These are phyloP conservation scores for Monosporozyma unispora DNA, from an alignment of 805 yeast genomes.

Conservation along the genomic window DNA sequence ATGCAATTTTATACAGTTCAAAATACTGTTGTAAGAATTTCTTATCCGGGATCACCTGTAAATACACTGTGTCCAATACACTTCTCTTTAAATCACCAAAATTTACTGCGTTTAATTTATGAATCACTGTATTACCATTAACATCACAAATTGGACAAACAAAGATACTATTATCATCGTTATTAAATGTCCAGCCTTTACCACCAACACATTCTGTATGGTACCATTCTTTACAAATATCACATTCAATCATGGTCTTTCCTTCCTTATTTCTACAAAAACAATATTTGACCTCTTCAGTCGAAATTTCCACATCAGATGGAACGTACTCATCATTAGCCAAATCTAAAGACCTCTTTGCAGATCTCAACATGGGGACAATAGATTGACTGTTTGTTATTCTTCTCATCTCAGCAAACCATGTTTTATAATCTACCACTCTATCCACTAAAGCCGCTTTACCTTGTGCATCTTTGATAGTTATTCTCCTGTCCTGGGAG, in stretches of 20 bases:
- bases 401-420: conserved; percentile 8
- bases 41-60: conserved; percentile 18
- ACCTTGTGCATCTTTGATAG: conserved; percentile 22
- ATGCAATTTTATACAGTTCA: conserved; percentile 7
- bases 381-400: conserved; percentile 6
- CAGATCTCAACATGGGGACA: background rate
- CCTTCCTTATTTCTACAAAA: conserved; percentile 53
- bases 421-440: conserved; percentile 9
- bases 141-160: conserved; percentile 49
- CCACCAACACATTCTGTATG: conserved; percentile 47
- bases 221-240: conserved; percentile 62
- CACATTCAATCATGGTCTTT: conserved; percentile 65
- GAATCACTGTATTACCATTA: conserved; percentile 4
- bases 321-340: conserved; percentile 14
- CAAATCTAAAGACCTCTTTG: conserved; percentile 10
- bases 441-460: conserved; percentile 9
- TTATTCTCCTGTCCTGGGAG: conserved; percentile 26
- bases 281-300: conserved; percentile 35
- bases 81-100: conserved; percentile 15
- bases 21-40: conserved; percentile 9
- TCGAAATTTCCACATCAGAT: conserved; percentile 5
- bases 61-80: conserved; percentile 12
- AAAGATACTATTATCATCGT: conserved; percentile 33
- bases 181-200: conserved; percentile 22
- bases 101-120: background rate